A percentile compares a stretch with the other conserved stretches of the same genome.
These are phyloP conservation scores for Apiospora arundinis DNA, from an alignment of 2,329 filamentous ascomycete genomes.

Conservation along the genomic window DNA sequence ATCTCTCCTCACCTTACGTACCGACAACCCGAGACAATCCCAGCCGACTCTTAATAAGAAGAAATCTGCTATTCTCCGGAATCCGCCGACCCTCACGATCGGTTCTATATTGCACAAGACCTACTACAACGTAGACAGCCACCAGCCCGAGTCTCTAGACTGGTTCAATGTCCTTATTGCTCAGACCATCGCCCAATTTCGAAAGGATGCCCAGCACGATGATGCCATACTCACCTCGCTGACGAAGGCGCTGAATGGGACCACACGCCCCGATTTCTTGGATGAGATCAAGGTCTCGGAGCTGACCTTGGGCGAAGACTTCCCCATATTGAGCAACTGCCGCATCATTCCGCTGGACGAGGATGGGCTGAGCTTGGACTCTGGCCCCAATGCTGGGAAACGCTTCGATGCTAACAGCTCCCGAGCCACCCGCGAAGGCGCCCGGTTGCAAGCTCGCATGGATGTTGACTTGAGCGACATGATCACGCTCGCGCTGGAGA, in stretches of 20 bases:
- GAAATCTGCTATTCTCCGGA: constrained; percentile 75
- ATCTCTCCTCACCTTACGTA: constrained; percentile 69
- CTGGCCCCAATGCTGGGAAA: constrained; percentile 46
- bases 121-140: constrained; percentile 94
- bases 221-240: constrained; percentile 87
- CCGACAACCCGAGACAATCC: constrained; percentile 44
- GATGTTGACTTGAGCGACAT: constrained; percentile 97
- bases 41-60: constrained; percentile 62
- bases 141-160: constrained; percentile 95
- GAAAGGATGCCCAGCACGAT: constrained; percentile 89
- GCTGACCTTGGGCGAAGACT: constrained; percentile 92
- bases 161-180: constrained; percentile 99
- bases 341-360: constrained; percentile 91
- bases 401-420: constrained; percentile 57
- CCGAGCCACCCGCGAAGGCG: constrained; percentile 64
- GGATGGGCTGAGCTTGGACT: constrained; percentile 67
- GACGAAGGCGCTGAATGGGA: constrained; percentile 86
- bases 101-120: constrained; percentile 94
- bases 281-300: constrained; percentile 95
- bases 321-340: constrained; percentile 98
- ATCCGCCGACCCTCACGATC: constrained; percentile 81
- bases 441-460: constrained; percentile 89
- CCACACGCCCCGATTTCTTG: constrained; percentile 85
- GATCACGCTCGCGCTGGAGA: constrained; percentile 93
- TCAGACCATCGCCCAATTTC: constrained; percentile 94